These are phyloP conservation scores for Astrephomene gubernaculifera DNA, from an alignment of 139 green algal genomes.

Conservation along the genomic window DNA sequence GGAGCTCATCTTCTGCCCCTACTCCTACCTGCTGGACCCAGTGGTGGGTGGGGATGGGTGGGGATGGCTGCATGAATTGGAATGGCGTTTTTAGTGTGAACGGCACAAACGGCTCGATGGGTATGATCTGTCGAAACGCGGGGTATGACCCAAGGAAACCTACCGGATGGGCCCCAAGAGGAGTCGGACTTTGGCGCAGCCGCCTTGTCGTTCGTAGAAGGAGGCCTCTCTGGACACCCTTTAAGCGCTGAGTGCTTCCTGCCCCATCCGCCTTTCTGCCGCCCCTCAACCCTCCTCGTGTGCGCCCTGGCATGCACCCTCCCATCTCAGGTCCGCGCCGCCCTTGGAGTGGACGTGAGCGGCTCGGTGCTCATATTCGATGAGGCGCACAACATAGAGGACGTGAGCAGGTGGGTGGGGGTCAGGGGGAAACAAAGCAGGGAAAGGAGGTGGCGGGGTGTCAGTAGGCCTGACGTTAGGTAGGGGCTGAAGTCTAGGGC, in stretches of 20 bases:
- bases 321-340: constrained; percentile 57
- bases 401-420: constrained; percentile 68
- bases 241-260: no score
- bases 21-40: constrained; percentile 85
- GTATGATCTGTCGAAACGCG: no score
- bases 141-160: no score
- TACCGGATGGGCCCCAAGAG: no score
- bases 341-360: constrained; percentile 81
- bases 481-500: neutral
- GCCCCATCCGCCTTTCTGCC: neutral
- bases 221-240: no score
- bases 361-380: constrained; percentile 93
- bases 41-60: constrained; percentile 10
- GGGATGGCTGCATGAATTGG: neutral
- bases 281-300: neutral
- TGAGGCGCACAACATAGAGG: constrained; percentile 98
- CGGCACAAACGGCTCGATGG: no score
- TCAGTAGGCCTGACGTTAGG: neutral
- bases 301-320: neutral
- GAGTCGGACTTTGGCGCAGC: no score
- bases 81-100: no score
- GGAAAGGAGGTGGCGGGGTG: neutral
- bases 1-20: constrained; percentile 96
- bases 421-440: no score
- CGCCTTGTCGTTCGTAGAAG: no score